Base-by-base conservation (phyloP, 2,329 filamentous ascomycete species). In the Pezicula carpinea region DNA sequence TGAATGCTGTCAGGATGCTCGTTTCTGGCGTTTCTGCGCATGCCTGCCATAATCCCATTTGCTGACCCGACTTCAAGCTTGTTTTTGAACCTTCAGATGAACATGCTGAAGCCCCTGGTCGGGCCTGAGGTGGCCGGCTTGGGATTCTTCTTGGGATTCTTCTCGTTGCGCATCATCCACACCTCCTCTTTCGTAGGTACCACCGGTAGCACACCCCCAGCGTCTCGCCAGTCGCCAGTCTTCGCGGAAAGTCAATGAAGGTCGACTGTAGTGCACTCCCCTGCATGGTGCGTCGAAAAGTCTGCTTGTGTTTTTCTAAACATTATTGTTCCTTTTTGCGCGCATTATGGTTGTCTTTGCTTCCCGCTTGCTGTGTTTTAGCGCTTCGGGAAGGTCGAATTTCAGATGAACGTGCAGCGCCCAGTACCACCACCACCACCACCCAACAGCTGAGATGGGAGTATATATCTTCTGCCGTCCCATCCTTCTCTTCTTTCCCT, bases 401-500 rank as follows among this genome's bases (percentile, higher is more conserved):
- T 29, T 11, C n/a, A 19, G 33, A 35, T 35, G n/a, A 35, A 35
- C 33, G 6, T 34, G 32, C 32, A 14, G 22, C 22, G 8, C 22
- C 13, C 32, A 19, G 33, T 35, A 7, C 3, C 33, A 10, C 33
- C 26, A 11, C 8, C 15, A 15, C 33, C 13, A 23, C 22, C 38
- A 10, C 21, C 18, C 22, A 15, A 22, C 19, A 22, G 18, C n/a
- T 18, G n/a, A 3, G 18, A 40, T 40, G 17, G 22, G 11, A 10
- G n/a, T 40, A 14, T 40, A 23, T 23, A 21, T 23, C 22, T 26
- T 22, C 38, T 23, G 10, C 31, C 32, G 19, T 13, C 22, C 35
- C 31, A 17, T 22, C 38, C 19, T 23, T 44, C 19, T 35, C 40
- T 39, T 42, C 44, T 43, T 47, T 40, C 36, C 42, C 32, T 15